Evolutionary conservation across 2,329 filamentous ascomycete species (phyloP).

Genomic region (Ilyonectria robusta): DNA sequence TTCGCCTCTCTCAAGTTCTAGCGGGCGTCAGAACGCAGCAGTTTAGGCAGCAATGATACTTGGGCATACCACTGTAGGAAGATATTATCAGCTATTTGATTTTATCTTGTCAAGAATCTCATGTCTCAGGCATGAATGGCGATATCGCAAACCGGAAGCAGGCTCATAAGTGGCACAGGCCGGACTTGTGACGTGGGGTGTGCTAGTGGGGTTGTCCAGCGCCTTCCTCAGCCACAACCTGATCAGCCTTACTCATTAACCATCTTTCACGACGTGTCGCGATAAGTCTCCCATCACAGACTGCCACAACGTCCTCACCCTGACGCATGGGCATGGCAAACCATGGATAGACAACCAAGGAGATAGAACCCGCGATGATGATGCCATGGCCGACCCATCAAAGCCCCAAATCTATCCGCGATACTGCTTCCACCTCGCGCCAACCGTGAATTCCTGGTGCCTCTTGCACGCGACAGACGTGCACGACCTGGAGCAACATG

Average conservation of each 20-base stretch:
- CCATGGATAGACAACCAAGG: constrained; percentile 25
- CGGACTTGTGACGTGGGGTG: not conserved
- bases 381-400: constrained; percentile 66
- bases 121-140: no score
- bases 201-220: not conserved
- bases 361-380: constrained; percentile 39
- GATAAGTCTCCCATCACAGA: constrained; percentile 11
- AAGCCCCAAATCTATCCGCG: constrained; percentile 66
- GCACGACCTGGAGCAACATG: constrained; percentile 60
- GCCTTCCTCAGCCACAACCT: constrained; percentile 3
- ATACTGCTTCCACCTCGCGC: constrained; percentile 75
- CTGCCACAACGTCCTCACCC: constrained; percentile 12
- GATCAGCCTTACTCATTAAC: not conserved
- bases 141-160: not conserved
- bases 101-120: no score
- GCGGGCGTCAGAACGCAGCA: no score
- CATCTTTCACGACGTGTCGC: constrained; percentile 14
- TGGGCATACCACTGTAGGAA: no score
- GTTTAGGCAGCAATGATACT: no score
- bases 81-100: no score
- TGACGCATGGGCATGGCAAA: constrained; percentile 21
- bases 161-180: not conserved
- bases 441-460: constrained; percentile 73
- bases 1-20: no score
- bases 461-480: constrained; percentile 68